phyloP scores from a whole-genome alignment of 352 stramenopile genomes.

The Phytophthora pluvialis region DNA sequence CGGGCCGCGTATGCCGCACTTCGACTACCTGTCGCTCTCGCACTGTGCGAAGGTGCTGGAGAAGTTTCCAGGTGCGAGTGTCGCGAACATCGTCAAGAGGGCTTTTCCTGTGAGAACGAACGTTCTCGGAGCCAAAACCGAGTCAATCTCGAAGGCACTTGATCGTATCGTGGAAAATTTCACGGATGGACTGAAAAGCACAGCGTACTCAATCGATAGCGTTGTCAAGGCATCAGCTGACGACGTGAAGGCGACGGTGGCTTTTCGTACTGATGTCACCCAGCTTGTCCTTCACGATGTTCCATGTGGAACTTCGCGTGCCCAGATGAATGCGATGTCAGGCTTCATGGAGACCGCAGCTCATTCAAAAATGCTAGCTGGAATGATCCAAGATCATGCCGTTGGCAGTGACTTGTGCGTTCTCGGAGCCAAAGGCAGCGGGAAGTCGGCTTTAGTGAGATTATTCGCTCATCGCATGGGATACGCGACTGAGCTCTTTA shows the following conservation, averaged over 20 bases:
- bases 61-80: constrained; percentile 52
- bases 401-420: constrained; percentile 81
- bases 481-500: constrained; percentile 91
- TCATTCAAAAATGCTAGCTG: constrained; percentile 53
- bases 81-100: constrained; percentile 47
- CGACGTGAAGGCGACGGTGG: constrained; percentile 29
- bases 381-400: constrained; percentile 86
- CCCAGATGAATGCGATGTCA: constrained; percentile 32
- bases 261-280: constrained; percentile 19
- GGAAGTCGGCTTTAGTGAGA: constrained; percentile 78
- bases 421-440: constrained; percentile 81
- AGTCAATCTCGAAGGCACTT: constrained; percentile 57
- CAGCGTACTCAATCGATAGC: constrained; percentile 44
- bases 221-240: constrained; percentile 38
- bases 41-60: constrained; percentile 64
- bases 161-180: constrained; percentile 66
- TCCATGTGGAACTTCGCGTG: constrained; percentile 48
- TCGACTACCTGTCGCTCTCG: constrained; percentile 65
- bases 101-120: constrained; percentile 67
- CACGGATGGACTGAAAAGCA: constrained; percentile 26
- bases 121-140: constrained; percentile 46
- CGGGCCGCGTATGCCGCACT: constrained; percentile 71
- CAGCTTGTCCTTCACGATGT: constrained; percentile 37
- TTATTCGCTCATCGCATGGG: constrained; percentile 76
- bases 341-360: constrained; percentile 68